phyloP scores from a whole-genome alignment of 2,329 filamentous ascomycete species.

The Mycogone perniciosa region DNA sequence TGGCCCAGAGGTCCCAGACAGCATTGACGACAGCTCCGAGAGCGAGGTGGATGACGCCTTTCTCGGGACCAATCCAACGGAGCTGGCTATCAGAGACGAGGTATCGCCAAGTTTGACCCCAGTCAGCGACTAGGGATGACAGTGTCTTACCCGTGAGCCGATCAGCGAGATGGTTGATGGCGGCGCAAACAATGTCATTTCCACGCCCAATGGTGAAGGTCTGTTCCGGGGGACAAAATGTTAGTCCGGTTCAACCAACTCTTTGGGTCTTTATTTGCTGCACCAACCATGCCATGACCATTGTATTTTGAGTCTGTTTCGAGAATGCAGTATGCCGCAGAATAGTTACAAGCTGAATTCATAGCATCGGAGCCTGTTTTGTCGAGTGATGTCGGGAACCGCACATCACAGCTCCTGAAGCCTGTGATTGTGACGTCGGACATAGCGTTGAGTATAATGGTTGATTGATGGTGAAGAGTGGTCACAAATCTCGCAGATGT shows the following conservation, averaged over 20 bases:
- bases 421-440: constrained; percentile 63
- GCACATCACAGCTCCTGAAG: constrained; percentile 66
- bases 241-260: not conserved
- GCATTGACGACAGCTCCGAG: constrained; percentile 86
- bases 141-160: constrained; percentile 71
- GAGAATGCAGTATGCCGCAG: constrained; percentile 87
- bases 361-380: constrained; percentile 96
- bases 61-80: constrained; percentile 90
- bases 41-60: constrained; percentile 88
- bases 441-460: constrained; percentile 13
- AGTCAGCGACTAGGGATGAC: constrained; percentile 69
- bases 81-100: constrained; percentile 88
- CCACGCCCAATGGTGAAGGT: constrained; percentile 83
- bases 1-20: constrained; percentile 94
- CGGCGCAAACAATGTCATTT: constrained; percentile 86
- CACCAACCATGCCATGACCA: constrained; percentile 70
- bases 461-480: not conserved
- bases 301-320: constrained; percentile 66
- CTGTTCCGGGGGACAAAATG: constrained; percentile 23
- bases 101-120: constrained; percentile 85
- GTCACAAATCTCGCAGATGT: not conserved
- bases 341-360: constrained; percentile 92
- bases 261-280: not conserved
- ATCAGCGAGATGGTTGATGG: constrained; percentile 71
- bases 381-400: constrained; percentile 86